A percentile compares a stretch with the other conserved stretches of the same genome.
phyloP scores from a whole-genome alignment of 768 basidiomycete genomes.

The Lactarius akahatsu region DNA sequence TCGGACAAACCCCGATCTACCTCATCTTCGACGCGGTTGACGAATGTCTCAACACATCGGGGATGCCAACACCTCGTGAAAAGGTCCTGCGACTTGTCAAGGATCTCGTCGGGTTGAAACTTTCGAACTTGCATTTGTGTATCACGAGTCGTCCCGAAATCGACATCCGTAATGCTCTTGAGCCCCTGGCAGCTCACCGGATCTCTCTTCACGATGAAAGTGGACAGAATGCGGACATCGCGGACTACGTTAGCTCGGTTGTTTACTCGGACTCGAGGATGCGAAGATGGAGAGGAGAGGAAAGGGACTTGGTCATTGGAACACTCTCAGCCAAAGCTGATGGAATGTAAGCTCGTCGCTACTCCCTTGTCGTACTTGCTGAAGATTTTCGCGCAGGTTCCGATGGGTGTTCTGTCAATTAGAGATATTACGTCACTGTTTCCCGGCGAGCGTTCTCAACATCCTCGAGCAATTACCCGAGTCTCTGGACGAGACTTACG shows the following conservation, averaged over 20 bases:
- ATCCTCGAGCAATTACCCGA: background rate
- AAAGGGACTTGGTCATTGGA: too few relatives aligned
- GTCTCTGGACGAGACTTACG: conserved; percentile 5
- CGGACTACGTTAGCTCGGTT: background rate
- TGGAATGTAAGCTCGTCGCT: background rate
- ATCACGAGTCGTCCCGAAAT: background rate
- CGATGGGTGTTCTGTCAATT: conserved; percentile 6
- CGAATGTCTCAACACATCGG: conserved; percentile 1
- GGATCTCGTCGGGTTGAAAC: background rate
- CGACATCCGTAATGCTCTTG: background rate
- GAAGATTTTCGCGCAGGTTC: background rate
- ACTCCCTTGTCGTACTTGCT: background rate
- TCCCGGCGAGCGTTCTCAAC: background rate
- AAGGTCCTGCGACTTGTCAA: background rate
- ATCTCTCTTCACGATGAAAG: background rate
- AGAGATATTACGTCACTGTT: background rate
- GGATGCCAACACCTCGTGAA: background rate
- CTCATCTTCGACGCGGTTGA: background rate
- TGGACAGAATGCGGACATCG: background rate
- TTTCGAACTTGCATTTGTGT: background rate
- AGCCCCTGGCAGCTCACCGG: background rate
- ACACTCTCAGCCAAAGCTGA: background rate
- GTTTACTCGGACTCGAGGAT: background rate
- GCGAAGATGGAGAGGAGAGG: background rate
- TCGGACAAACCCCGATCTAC: background rate